phyloP scores from a whole-genome alignment of 352 stramenopile genomes.

The Paralagenidium karlingii region DNA sequence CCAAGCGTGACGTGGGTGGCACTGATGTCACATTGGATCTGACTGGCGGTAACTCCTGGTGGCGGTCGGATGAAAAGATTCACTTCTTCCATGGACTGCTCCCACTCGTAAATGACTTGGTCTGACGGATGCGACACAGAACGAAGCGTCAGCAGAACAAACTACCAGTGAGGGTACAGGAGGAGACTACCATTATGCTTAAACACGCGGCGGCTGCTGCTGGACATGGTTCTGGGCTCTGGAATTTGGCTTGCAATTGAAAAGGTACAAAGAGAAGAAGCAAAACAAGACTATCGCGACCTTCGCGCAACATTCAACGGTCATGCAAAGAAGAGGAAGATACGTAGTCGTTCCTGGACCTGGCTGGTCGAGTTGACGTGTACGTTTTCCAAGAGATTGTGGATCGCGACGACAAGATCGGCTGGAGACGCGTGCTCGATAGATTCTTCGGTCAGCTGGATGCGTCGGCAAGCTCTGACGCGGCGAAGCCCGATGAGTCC shows the following conservation, averaged over 20 bases:
- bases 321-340: conserved; percentile 63
- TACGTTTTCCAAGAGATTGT: conserved; percentile 51
- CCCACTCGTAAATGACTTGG: conserved; percentile 93
- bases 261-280: neutral
- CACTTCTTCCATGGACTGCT: conserved; percentile 91
- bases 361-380: conserved; percentile 26
- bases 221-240: conserved; percentile 32
- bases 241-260: conserved; percentile 4
- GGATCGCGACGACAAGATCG: conserved; percentile 31
- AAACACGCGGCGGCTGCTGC: conserved; percentile 32
- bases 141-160: neutral
- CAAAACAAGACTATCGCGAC: conserved; percentile 12
- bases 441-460: conserved; percentile 45
- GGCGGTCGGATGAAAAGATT: conserved; percentile 92
- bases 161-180: neutral
- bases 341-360: conserved; percentile 41
- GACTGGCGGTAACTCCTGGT: conserved; percentile 55
- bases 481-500: too few species aligned
- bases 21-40: conserved; percentile 85
- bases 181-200: conserved; percentile 42
- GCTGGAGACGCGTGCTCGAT: conserved; percentile 36
- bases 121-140: conserved; percentile 11
- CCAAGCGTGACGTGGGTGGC: conserved; percentile 84
- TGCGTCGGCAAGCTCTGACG: conserved; percentile 35
- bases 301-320: conserved; percentile 15